Conservation (phyloP, 2,329 filamentous ascomycete species). For the Pestalotiopsis fici region DNA sequence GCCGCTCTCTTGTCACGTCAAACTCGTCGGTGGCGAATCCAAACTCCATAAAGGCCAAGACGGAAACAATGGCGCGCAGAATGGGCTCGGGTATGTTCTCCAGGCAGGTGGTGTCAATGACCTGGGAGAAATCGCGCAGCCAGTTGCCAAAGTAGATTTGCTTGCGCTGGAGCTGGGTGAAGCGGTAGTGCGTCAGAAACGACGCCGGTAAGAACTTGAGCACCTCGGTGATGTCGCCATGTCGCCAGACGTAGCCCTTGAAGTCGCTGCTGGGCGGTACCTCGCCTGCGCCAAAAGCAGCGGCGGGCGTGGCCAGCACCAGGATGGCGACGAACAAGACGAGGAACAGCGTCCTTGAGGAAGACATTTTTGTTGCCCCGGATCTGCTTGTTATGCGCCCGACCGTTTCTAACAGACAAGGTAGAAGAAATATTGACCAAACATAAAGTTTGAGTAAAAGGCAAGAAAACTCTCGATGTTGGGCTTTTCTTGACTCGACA, state of each 20-base stretch:
- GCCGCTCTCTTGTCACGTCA: conserved; percentile 53
- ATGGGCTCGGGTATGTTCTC: conserved; percentile 53
- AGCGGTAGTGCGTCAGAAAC: conserved; percentile 37
- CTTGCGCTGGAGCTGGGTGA: conserved; percentile 37
- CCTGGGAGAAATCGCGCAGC: conserved; percentile 53
- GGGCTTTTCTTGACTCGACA: background rate
- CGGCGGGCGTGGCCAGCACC: conserved; percentile 27
- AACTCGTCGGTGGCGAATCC: conserved; percentile 58
- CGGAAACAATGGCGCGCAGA: conserved; percentile 54
- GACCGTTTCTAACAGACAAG: no score
- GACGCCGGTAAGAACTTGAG: conserved; percentile 35
- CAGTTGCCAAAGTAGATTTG: conserved; percentile 45
- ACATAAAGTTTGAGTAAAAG: background rate
- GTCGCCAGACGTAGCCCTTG: conserved; percentile 41
- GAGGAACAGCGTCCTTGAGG: background rate
- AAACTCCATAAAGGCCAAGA: conserved; percentile 57
- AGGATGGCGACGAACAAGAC: conserved; percentile 34
- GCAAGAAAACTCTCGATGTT: background rate
- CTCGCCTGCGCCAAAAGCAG: conserved; percentile 39
- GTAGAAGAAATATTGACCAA: background rate
- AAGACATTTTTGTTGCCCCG: background rate
- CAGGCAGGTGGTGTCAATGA: conserved; percentile 54
- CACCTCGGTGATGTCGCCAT: conserved; percentile 40
- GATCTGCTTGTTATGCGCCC: background rate
- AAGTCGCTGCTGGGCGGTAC: conserved; percentile 37